Base-by-base conservation (phyloP, 2,329 filamentous ascomycete genomes). In the Blumeriella jaapii region DNA sequence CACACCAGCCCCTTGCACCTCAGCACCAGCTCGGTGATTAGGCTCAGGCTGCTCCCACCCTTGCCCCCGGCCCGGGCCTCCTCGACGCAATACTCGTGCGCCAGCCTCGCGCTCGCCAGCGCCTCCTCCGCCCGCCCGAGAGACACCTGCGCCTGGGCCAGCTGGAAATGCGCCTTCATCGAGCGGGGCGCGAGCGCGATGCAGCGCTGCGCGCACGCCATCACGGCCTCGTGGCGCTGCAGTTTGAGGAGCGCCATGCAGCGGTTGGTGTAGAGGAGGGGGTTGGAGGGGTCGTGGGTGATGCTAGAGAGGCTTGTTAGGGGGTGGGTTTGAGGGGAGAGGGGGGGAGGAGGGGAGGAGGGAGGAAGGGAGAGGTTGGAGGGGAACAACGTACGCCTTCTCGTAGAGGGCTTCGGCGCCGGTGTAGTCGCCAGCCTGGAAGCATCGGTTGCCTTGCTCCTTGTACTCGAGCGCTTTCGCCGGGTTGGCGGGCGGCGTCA, bases 241-340 rank as follows among this genome's bases (percentile, higher is more conserved):
- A 93, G 69, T 59, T 81, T 82, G 39, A 91, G 66, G 25, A 86
- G 74, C 3, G 81, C 77, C 61, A 94, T 81, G 33, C 86, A 83
- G 35, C 87, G 82, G 61, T 95, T 96, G 24, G 85, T 89, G 61
- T 86, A 95, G 32, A 94, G 70, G 18, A 80, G 67, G 1, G 81
- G 74, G 55, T 93, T 91, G 36, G 65, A 69, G 3, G 82, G 70
- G 59, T 93, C 83, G 54, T 77, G 74, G 50, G 82, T 74, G 49
- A 94, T 86, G 25, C 78, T 84, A 47, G 4, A 7, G 2, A 25
- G 6, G 13, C 5, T 26, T 32, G 19, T 37, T 12, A 40, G 31
- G n/a, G n/a, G n/a, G n/a, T n/a, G n/a, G n/a, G n/a, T n/a, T n/a
- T n/a, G n/a, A n/a, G n/a, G n/a, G n/a, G n/a, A n/a, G n/a, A n/a